Base-by-base conservation (phyloP, 75 land plant genomes). In the Azolla pinnata region DNA sequence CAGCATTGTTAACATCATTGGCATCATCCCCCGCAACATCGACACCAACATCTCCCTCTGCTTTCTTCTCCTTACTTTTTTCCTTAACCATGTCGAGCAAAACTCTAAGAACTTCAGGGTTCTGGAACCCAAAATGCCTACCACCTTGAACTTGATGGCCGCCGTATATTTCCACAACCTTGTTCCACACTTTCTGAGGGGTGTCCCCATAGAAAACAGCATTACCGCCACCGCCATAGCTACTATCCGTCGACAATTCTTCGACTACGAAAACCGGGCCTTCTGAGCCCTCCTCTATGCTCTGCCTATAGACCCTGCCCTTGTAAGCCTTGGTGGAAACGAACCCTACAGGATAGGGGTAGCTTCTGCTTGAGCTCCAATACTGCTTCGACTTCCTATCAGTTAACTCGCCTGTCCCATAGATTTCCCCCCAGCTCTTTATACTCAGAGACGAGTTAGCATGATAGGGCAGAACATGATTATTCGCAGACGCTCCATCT, bases 181-280 rank as follows among this genome's bases (percentile, higher is more conserved):
- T 3, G 14, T 14, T 46, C 49, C 49, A 46, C 4, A 46, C 49
- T 46, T 17, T 46, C 14, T 46, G 49, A 17, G 49, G 49, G 17
- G 49, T 18, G 2, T 46, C 14, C 2, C 23, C 4, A 4, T 18
- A 46, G 17, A 46, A 46, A 46, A 3, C 10, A 2, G 57, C 29
- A n/a, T n/a, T n/a, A n/a, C n/a, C n/a, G 56, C 4, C 21, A 54
- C 28, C 17, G 56, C 16, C 16, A 54, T 25, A 21, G 56, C 2
- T 16, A 9, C 10, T 25, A n/a, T n/a, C n/a, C n/a, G n/a, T n/a
- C n/a, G n/a, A n/a, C 24, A 20, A 3, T 18, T 32, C 30, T 33
- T 27, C 45, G 1, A 59, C 62, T 10, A 40, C 23, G 25, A 59
- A 59, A 12, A 59, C 19, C 12, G 62, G 62, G 21, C 62, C 62